Evolutionary conservation across 495 filamentous ascomycete genomes (phyloP), one percentile per base, ranked within the genome.

Genomic region (Aspergillus haitiensis): DNA sequence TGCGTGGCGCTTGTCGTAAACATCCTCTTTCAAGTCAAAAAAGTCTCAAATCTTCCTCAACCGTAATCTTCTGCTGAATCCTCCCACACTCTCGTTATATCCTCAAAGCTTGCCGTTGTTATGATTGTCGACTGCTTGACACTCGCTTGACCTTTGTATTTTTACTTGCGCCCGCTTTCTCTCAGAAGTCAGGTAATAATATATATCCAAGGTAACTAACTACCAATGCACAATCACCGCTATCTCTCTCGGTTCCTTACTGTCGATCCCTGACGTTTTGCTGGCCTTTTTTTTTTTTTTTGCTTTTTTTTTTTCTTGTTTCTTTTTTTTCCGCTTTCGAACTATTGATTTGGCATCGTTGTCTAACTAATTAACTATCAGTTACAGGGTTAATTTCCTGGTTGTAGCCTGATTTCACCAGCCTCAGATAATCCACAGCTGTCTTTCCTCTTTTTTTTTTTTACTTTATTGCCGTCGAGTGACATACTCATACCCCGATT

Each of bases 1-100:
- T 74, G 70, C 70, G 70, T 74, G 70, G 70, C 70, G 66, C 52
- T 57, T 59, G 65, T 67, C 67, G 66, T 71, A 68, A 69, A 70
- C 67, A 46, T 55, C 36, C 64, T 52, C 35, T 37, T 37, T 36
- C 48, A 34, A 7, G 11, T 59, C 56, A 66, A 68, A 70, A 69
- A 56, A 55, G 56, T 61, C 61, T 56, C 62, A 49, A 27, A 52
- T 40, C 37, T 9, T 53, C 59, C 61, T 53, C 52, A 15, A 42
- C 50, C 46, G 37, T 15, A 37, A 48, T 32, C 52, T 55, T 33
- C 32, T 32, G 21, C 11, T 52, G 37, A 27, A 42, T 44, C 53
- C 31, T 52, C 56, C 40, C 57, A 51, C 40, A 51, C 45, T 50
- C 55, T 54, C 58, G 31, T 53, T 51, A 18, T 47, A 18, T 16